Base-by-base conservation (phyloP, 75 land plant species). In the Gnetum montanum region DNA sequence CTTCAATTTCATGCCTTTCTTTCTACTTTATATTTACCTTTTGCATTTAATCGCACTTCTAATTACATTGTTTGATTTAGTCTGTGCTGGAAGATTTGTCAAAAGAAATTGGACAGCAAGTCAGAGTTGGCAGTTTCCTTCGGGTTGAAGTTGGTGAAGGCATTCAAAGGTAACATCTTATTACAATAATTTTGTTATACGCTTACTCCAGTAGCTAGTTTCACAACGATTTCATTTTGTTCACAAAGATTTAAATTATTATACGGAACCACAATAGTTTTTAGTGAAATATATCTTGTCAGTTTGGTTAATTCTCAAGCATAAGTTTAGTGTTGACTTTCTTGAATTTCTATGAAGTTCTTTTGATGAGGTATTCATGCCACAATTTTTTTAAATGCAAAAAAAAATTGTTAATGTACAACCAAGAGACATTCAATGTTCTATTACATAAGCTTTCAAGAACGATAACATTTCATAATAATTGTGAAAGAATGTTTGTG, bases 81-180 rank as follows among this genome's bases (percentile, higher is more conserved):
- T 63, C 81, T 3, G 29, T 84, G 8, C 61, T 93, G 55, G 63
- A 73, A 44, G 75, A 93, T 49, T 63, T 80, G 34, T 81, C 86
- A 30, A 88, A 88, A 67, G 70, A 93, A 63, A 72, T 81, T 41
- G 90, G 86, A 1, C 76, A 71, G 15, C 51, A 62, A 7, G 81
- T 88, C 23, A 77, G 61, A 48, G 74, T 93, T 60, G 81, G 77
- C 26, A 74, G 61, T 30, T 93, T 84, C 57, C 60, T 74, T 41
- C 66, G 98, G 58, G 70, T 93, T 77, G 98, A 88, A 56, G 88
- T 88, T 52, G 98, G 98, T 40, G 95, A 93, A 70, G 95, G 84
- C 37, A 78, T 82, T 46, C 72, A 70, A 34, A 89, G 76, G 94
- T 85, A 78, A 69, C 18, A 36, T 52, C 24, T 30, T 8, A 18